Conservation (phyloP, 176 grass and related monocot genomes). For the Musa troglodytarum region DNA sequence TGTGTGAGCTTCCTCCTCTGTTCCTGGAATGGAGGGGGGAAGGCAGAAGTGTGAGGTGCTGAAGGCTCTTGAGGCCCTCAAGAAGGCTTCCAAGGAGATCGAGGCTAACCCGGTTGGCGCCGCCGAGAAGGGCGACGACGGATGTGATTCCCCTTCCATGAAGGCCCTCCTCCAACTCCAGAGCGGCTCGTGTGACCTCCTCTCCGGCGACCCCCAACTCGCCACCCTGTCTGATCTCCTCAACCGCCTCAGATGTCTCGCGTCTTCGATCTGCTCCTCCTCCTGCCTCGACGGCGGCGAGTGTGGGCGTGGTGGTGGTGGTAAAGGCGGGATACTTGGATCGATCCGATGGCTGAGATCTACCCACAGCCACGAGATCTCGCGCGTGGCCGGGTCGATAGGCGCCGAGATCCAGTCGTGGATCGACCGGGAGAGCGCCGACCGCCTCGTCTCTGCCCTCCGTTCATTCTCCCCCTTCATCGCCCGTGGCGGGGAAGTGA, state of each 20-base stretch:
- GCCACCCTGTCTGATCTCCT: constrained; percentile 27
- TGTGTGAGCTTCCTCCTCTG: background rate
- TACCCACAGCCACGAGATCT: constrained; percentile 2
- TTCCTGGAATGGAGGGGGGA: constrained; percentile 3
- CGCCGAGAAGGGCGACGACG: background rate
- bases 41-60: background rate
- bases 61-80: constrained; percentile 9
- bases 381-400: constrained; percentile 32
- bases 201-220: constrained; percentile 41
- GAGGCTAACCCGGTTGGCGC: background rate
- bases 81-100: constrained; percentile 15
- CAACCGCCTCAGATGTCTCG: constrained; percentile 25
- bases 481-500: background rate
- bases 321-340: background rate
- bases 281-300: background rate
- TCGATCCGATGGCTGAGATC: constrained; percentile 21
- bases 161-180: constrained; percentile 63
- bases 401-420: constrained; percentile 56
- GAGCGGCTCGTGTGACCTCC: constrained; percentile 53
- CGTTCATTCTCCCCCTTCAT: background rate
- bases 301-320: background rate
- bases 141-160: constrained; percentile 21
- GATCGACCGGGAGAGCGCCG: constrained; percentile 50
- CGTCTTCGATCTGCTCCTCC: background rate
- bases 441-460: constrained; percentile 54